Evolutionary conservation across 495 filamentous ascomycete genomes (phyloP).

Genomic region (Usnea hakonensis): DNA sequence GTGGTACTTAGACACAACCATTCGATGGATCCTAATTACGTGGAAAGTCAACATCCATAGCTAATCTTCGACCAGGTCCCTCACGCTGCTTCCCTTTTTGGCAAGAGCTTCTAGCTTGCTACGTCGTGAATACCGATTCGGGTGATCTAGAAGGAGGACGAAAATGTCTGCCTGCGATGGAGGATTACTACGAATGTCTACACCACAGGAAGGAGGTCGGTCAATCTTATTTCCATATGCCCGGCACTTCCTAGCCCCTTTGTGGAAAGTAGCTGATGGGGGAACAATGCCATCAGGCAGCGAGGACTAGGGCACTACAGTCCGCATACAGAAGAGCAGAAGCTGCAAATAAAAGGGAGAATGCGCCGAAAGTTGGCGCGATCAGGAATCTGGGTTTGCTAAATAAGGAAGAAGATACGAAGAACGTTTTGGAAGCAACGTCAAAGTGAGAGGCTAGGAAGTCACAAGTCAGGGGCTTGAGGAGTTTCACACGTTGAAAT

Average conservation of each 20-base stretch:
- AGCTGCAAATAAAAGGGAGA: conserved; percentile 66
- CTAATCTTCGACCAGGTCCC: conserved; percentile 50
- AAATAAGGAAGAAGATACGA: conserved; percentile 72
- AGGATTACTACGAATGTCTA: conserved; percentile 98
- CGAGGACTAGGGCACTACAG: conserved; percentile 71
- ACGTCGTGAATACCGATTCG: conserved; percentile 69
- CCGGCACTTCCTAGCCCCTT: neutral
- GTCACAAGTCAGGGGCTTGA: neutral
- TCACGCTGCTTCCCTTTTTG: conserved; percentile 97
- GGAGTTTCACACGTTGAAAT: neutral
- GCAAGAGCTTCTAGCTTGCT: conserved; percentile 88
- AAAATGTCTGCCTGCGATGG: conserved; percentile 81
- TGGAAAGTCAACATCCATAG: neutral
- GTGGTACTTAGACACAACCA: neutral
- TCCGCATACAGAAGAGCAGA: conserved; percentile 78
- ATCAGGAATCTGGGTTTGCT: conserved; percentile 79
- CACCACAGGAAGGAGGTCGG: conserved; percentile 96
- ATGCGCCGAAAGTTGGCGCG: conserved; percentile 62
- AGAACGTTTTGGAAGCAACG: conserved; percentile 44
- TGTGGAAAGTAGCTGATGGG: conserved; percentile 14
- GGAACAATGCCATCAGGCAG: conserved; percentile 46
- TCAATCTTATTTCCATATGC: conserved; percentile 11
- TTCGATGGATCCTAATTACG: neutral
- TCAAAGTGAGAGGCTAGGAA: neutral
- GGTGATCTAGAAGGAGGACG: conserved; percentile 72